Conservation (phyloP, 2,329 filamentous ascomycete species). For the Aspergillus brasiliensis region DNA sequence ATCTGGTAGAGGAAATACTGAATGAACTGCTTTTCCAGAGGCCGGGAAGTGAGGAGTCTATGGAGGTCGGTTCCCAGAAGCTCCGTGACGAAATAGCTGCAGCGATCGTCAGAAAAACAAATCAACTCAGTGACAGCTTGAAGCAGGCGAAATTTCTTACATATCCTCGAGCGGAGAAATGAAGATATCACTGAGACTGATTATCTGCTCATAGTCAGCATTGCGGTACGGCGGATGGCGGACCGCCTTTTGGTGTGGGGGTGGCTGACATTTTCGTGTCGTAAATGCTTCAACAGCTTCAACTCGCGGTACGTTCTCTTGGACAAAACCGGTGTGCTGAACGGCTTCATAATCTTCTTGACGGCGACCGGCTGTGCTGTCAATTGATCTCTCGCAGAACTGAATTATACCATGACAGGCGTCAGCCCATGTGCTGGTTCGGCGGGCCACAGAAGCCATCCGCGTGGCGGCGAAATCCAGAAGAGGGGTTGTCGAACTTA, state of each 20-base stretch:
- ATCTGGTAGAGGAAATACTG: constrained; percentile 99
- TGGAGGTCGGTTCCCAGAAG: constrained; percentile 95
- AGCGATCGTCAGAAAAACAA: constrained; percentile 12
- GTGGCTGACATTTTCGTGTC: constrained; percentile 83
- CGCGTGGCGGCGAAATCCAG: constrained; percentile 12
- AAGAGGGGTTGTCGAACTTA: constrained; percentile 51
- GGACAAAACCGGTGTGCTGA: constrained; percentile 96
- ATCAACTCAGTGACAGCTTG: neutral
- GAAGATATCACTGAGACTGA: constrained; percentile 98
- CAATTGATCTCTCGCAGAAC: constrained; percentile 96
- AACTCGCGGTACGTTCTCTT: constrained; percentile 97
- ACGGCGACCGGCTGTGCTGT: constrained; percentile 95
- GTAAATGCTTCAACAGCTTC: constrained; percentile 94
- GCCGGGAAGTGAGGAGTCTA: constrained; percentile 88
- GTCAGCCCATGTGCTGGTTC: constrained; percentile 15
- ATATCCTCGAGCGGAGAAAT: constrained; percentile 99
- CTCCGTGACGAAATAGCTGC: constrained; percentile 96
- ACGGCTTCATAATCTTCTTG: constrained; percentile 99
- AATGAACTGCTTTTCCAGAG: constrained; percentile 98
- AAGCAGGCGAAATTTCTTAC: constrained; percentile 55
- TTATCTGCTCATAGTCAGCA: constrained; percentile 64
- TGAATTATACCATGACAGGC: constrained; percentile 41
- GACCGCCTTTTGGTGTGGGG: neutral
- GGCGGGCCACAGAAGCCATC: neutral
- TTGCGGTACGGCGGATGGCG: neutral